Evolutionary conservation across 768 basidiomycete genomes (phyloP), one percentile per base, ranked within the genome.

Genomic region (Hortiboletus flavorubellus): DNA sequence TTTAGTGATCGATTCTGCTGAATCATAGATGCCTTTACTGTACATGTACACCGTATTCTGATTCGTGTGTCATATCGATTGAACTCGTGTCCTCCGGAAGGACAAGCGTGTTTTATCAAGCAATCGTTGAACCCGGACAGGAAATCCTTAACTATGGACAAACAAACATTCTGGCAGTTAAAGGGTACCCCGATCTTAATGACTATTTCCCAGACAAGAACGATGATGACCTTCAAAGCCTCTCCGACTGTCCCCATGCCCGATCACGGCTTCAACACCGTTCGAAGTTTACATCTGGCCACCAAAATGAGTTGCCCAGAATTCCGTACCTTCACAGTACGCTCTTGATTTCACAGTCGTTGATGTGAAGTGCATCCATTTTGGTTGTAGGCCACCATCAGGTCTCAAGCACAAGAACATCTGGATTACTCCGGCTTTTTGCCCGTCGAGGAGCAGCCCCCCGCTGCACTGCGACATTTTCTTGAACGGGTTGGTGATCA

Each of bases 1-100:
- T 51, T 59, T 39, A 78, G 77, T 46, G 78, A 80, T 55, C 77
- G 78, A 51, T 79, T 79, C 56, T 79, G 77, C 60, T 79, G 59
- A 71, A 45, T 7, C 46, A 48, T 31, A n/a, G 35, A 49, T 46
- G 51, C 46, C 43, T 48, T 57, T 26, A 26, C 50, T 49, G 38
- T 58, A 51, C 48, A 53, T 52, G 49, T 66, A 53, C 56, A 56
- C 49, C 31, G 10, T 47, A 33, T 54, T 37, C 14, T 54, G 9
- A 46, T 29, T 35, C 26, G 10, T 40, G 46, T 59, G 55, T 46
- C 55, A n/a, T 59, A 65, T 59, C 55, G 57, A 63, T 66, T 40
- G 39, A 44, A 55, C 45, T 48, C 50, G 51, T 58, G 38, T 35
- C 42, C 33, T 46, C 26, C 12, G 38, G 29, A 52, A 44, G 46